Evolutionary conservation across 257 asterid genomes (phyloP), one percentile per base, ranked within the genome.

Genomic region (Prunella vulgaris): DNA sequence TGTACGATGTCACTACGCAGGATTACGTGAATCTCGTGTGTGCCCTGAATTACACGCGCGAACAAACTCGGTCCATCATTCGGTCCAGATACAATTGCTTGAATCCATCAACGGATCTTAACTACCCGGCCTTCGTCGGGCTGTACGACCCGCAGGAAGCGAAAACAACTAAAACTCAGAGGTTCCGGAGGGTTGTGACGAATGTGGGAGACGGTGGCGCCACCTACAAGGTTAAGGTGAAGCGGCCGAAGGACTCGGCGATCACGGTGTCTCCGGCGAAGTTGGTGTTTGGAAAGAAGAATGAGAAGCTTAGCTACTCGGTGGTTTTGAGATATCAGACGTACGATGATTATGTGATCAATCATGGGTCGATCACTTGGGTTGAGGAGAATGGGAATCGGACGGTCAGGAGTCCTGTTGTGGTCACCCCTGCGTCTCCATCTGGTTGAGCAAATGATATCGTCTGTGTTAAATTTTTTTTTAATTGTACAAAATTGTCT

Each of bases 341-440:
- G 17, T 49, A 62, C n/a, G 17, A 12, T 4, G 70, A 81, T 0
- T 71, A 65, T 17, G 78, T 60, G 21, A 77, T 75, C 13, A 66
- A 60, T 68, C 74, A 71, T 30, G 87, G 90, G 14, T 81, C 82
- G 0, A 1, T 85, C 30, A 75, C 79, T 5, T 85, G 95, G 91
- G 13, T 78, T 28, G 89, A 87, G 59, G 82, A 61, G 28, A 57
- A 33, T 20, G 89, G 87, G 6, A 72, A 74, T 3, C 84, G 66
- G 61, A 69, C 60, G 2, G 90, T 79, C 17, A 84, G 86, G 60
- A 87, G 88, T 71, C 94, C 87, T 2, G 67, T 79, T 59, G 88
- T 81, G 32, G 81, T 80, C 5, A 53, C 77, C 1, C 84, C 82
- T 17, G 66, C 62, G 7, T 22, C 27, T 0, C 76, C 75, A 3